Conservation (phyloP, 2,329 filamentous ascomycete genomes). For the Beauveria sp. region DNA sequence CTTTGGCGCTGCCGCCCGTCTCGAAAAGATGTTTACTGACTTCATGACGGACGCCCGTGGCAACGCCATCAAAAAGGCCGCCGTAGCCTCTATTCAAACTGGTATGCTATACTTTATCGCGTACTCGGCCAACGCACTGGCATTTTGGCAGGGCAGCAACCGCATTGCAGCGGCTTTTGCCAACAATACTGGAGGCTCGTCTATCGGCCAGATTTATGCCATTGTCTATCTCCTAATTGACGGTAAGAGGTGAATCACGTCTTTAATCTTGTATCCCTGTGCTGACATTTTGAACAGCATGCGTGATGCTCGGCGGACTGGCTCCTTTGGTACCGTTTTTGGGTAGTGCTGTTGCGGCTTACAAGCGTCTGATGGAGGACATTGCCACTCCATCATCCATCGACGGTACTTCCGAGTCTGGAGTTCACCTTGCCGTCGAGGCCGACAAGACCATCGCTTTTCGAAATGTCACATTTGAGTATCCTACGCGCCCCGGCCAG, state of each 20-base stretch:
- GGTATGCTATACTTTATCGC: conserved; percentile 57
- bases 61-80: conserved; percentile 47
- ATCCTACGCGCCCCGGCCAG: conserved; percentile 26
- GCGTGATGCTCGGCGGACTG: conserved; percentile 50
- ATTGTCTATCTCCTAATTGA: conserved; percentile 48
- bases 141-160: conserved; percentile 57
- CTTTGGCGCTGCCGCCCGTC: conserved; percentile 41
- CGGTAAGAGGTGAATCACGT: conserved; percentile 17
- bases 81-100: conserved; percentile 45
- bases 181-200: conserved; percentile 25
- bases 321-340: conserved; percentile 51
- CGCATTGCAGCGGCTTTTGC: conserved; percentile 21
- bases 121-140: conserved; percentile 54
- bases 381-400: conserved; percentile 39
- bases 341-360: conserved; percentile 44
- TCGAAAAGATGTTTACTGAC: conserved; percentile 39
- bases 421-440: conserved; percentile 29
- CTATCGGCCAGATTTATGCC: conserved; percentile 39
- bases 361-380: conserved; percentile 42
- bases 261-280: not conserved
- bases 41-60: conserved; percentile 37
- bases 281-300: conserved; percentile 26
- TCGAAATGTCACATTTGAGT: conserved; percentile 26
- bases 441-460: conserved; percentile 24
- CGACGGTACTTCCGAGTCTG: conserved; percentile 24